Percentiles rank a stretch among this genome's conserved stretches.
These are phyloP conservation scores for Cyberlindnera misumaiensis DNA, from an alignment of 805 yeast genomes.

Conservation along the genomic window DNA sequence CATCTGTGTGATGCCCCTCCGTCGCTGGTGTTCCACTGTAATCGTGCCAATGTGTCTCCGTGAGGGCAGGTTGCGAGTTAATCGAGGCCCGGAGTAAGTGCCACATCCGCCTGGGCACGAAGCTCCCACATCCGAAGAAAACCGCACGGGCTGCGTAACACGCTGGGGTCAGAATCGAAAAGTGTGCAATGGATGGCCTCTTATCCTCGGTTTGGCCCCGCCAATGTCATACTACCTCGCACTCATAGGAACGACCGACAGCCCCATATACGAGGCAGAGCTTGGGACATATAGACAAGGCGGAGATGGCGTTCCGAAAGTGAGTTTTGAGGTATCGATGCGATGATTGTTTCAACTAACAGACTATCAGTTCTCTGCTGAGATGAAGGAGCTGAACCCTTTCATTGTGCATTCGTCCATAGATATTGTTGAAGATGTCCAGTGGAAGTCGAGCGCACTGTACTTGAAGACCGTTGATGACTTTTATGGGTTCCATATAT, in stretches of 20 bases:
- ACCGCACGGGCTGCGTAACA: too few species aligned
- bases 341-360: too few species aligned
- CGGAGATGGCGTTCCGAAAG: conserved; percentile 44
- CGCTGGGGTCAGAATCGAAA: too few species aligned
- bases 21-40: too few species aligned
- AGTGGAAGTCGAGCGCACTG: conserved; percentile 63
- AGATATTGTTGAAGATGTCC: conserved; percentile 86
- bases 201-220: too few species aligned
- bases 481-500: conserved; percentile 76
- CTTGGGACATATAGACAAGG: conserved; percentile 68
- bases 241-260: conserved; percentile 79
- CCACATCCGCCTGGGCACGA: too few species aligned
- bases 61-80: too few species aligned
- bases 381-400: conserved; percentile 75
- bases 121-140: too few species aligned
- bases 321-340: conserved; percentile 3
- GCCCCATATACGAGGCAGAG: conserved; percentile 82
- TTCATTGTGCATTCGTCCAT: conserved; percentile 83
- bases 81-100: too few species aligned
- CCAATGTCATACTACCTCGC: conserved; percentile 87
- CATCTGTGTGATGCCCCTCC: too few species aligned
- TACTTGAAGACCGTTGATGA: conserved; percentile 77
- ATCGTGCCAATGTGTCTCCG: too few species aligned
- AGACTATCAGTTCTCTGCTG: conserved; percentile 44
- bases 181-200: too few species aligned